Percentiles rank a stretch among this genome's conserved stretches.
These are phyloP conservation scores for Mycena galopus DNA, from an alignment of 768 basidiomycete genomes.

Conservation along the genomic window DNA sequence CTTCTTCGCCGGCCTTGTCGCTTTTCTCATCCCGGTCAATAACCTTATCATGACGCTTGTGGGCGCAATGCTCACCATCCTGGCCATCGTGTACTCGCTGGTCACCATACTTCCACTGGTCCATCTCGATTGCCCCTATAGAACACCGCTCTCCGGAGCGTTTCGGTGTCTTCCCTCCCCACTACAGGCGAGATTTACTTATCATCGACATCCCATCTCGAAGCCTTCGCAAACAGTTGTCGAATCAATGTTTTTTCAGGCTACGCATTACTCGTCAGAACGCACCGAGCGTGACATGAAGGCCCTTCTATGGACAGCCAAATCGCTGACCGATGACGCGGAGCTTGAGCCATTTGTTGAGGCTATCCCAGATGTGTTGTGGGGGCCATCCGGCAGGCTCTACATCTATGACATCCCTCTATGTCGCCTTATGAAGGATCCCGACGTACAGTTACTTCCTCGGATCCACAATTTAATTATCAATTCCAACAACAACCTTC, in stretches of 20 bases:
- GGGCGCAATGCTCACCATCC: neutral
- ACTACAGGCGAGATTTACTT: neutral
- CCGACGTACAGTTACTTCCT: neutral
- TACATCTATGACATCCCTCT: neutral
- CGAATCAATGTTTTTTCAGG: neutral
- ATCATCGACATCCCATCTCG: neutral
- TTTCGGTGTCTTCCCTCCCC: neutral
- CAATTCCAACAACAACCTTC: neutral
- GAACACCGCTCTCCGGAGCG: slow-evolving; percentile 17
- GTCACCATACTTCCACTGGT: slow-evolving; percentile 30
- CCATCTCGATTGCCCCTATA: slow-evolving; percentile 31
- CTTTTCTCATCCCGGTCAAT: slow-evolving; percentile 26
- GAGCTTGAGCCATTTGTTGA: slow-evolving; percentile 18
- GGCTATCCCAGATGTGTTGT: slow-evolving; percentile 15
- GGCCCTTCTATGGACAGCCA: slow-evolving; percentile 12
- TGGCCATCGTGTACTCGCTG: slow-evolving; percentile 22
- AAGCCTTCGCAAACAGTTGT: neutral
- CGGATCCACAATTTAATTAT: neutral
- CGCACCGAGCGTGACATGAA: neutral
- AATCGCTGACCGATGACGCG: slow-evolving; percentile 12
- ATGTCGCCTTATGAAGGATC: slow-evolving; percentile 5
- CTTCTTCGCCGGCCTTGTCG: slow-evolving; percentile 35
- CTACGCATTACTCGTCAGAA: neutral
- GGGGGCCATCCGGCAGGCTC: slow-evolving; percentile 3
- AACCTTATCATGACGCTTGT: slow-evolving; percentile 12